phyloP scores from a whole-genome alignment of 2,329 filamentous ascomycete genomes.

The Trichoderma sp. region DNA sequence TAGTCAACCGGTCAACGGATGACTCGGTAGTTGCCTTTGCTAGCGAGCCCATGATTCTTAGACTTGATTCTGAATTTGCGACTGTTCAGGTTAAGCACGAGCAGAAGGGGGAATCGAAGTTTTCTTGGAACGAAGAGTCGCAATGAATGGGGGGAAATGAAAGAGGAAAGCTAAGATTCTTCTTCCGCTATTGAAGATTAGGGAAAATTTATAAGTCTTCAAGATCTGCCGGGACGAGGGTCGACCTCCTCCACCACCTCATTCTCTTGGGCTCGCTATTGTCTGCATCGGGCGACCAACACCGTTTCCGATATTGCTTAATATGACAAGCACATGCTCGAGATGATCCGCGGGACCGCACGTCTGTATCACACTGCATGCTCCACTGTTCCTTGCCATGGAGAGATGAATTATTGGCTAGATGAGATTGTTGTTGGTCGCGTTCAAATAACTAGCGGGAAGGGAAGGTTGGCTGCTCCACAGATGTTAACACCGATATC shows the following conservation, averaged over 20 bases:
- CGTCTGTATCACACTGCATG: neutral
- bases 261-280: neutral
- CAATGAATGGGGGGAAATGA: neutral
- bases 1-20: conserved; percentile 22
- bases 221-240: neutral
- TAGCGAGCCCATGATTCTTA: conserved; percentile 8
- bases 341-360: neutral
- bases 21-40: neutral
- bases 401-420: conserved; percentile 4
- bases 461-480: neutral
- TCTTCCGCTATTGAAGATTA: neutral
- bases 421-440: neutral
- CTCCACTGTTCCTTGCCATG: neutral
- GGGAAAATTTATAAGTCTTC: neutral
- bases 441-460: neutral
- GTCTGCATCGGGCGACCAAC: neutral
- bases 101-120: neutral
- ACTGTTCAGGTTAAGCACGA: neutral
- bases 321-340: neutral
- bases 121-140: neutral
- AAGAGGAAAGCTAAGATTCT: neutral
- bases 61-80: neutral
- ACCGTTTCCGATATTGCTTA: neutral
- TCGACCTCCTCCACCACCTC: neutral
- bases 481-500: conserved; percentile 1